Conservation (phyloP, 2,329 filamentous ascomycete species). For the Fusarium sp. region DNA sequence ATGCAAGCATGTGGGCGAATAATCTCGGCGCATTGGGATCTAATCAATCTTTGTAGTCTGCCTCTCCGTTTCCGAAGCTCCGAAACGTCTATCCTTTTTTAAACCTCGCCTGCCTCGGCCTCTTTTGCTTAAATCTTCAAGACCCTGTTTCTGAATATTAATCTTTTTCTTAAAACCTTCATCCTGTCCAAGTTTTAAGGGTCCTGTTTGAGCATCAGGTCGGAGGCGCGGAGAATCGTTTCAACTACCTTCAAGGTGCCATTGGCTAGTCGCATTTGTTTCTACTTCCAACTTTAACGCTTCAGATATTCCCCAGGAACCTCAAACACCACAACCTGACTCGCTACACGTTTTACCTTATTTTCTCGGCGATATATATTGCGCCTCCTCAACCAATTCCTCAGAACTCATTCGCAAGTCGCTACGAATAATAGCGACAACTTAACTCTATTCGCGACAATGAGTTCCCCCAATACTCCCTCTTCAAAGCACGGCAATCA, state of each 20-base stretch:
- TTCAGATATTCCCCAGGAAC: slow-evolving; percentile 22
- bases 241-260: not conserved
- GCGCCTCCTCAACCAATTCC: not conserved
- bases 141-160: not conserved
- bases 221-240: slow-evolving; percentile 32
- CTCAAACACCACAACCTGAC: slow-evolving; percentile 17
- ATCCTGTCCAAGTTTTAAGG: slow-evolving; percentile 3
- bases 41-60: slow-evolving; percentile 38
- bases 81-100: not conserved
- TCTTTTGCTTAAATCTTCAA: not conserved
- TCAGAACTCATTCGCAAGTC: slow-evolving; percentile 8
- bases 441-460: slow-evolving; percentile 32
- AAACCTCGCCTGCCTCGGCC: slow-evolving; percentile 13
- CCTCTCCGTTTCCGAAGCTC: slow-evolving; percentile 6
- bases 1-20: slow-evolving; percentile 32
- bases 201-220: slow-evolving; percentile 16
- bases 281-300: slow-evolving; percentile 22
- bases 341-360: slow-evolving; percentile 18
- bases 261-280: slow-evolving; percentile 25
- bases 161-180: not conserved
- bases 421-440: slow-evolving; percentile 19
- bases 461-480: slow-evolving; percentile 50
- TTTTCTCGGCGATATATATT: slow-evolving; percentile 14
- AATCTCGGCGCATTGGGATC: slow-evolving; percentile 29
- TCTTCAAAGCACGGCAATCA: slow-evolving; percentile 40